Conservation (phyloP, 805 yeast genomes). For the Millerago galiae region DNA sequence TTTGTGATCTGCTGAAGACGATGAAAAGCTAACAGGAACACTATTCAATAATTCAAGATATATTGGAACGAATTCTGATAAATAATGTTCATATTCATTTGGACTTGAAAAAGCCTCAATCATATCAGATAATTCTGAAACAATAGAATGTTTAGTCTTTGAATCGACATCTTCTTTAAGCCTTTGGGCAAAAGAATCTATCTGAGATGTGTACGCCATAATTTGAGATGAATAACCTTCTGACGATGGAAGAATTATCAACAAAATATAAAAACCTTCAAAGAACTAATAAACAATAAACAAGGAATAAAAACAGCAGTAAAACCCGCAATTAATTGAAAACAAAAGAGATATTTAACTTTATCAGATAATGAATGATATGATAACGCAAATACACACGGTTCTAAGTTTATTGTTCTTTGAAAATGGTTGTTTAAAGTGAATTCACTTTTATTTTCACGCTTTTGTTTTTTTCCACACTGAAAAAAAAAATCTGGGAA, state of each 20-base stretch:
- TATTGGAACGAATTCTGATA: conserved; percentile 63
- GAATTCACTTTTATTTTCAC: not conserved
- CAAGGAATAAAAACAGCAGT: not conserved
- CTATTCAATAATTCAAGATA: conserved; percentile 55
- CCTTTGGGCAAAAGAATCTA: conserved; percentile 62
- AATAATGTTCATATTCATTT: conserved; percentile 73
- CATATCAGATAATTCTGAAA: conserved; percentile 81
- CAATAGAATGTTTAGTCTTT: conserved; percentile 56
- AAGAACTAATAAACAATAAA: not conserved
- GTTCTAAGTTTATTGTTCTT: not conserved
- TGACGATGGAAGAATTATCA: conserved; percentile 1
- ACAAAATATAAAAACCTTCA: no score
- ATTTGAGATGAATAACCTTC: not conserved
- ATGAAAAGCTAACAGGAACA: conserved; percentile 67
- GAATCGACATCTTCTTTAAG: conserved; percentile 50
- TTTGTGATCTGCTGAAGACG: conserved; percentile 66
- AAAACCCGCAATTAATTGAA: not conserved
- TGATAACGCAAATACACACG: no score
- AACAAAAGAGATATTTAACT: no score
- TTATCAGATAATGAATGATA: no score
- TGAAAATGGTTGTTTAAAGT: not conserved
- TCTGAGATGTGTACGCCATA: conserved; percentile 41
- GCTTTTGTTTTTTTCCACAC: not conserved
- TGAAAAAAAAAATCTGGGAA: conserved; percentile 1
- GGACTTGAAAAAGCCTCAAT: conserved; percentile 78